Evolutionary conservation across 495 filamentous ascomycete genomes (phyloP).

Genomic region (Aspergillus sparsus): DNA sequence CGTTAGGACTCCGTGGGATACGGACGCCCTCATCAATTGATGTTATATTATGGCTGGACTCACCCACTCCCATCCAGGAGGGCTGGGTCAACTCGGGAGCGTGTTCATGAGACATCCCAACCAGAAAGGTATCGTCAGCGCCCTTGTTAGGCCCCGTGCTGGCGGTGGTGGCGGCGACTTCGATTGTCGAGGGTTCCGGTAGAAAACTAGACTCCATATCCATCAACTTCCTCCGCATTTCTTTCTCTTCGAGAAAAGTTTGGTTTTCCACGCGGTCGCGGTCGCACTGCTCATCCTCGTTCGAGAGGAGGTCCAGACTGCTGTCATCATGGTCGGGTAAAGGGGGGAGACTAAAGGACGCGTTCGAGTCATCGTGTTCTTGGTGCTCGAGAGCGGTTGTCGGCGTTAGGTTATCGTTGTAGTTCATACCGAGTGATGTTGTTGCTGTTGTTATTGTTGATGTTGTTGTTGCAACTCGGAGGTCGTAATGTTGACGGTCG

Average conservation of each 20-base stretch:
- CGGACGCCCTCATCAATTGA: constrained; percentile 35
- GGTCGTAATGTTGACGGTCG: constrained; percentile 20
- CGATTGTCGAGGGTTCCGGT: constrained; percentile 51
- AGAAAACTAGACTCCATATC: constrained; percentile 89
- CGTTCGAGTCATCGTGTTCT: constrained; percentile 29
- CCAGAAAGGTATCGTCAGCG: constrained; percentile 46
- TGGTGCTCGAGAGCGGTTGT: constrained; percentile 17
- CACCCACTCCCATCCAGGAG: constrained; percentile 34
- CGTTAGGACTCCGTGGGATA: constrained; percentile 47
- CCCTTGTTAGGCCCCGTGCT: constrained; percentile 41
- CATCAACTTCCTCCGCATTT: constrained; percentile 71
- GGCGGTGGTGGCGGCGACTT: constrained; percentile 33
- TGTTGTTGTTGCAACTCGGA: constrained; percentile 19
- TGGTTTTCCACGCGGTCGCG: constrained; percentile 45
- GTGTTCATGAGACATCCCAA: constrained; percentile 36
- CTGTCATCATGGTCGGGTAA: constrained; percentile 43
- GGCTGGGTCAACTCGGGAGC: constrained; percentile 31
- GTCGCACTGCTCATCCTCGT: constrained; percentile 38
- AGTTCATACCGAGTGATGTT: constrained; percentile 2
- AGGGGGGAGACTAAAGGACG: constrained; percentile 37
- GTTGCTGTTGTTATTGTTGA: no score
- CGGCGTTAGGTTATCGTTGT: constrained; percentile 16
- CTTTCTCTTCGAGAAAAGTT: constrained; percentile 60
- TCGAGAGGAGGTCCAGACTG: constrained; percentile 35
- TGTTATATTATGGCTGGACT: constrained; percentile 25